Conservation (phyloP, 345 rosid species). For the Cardiospermum halicacabum region DNA sequence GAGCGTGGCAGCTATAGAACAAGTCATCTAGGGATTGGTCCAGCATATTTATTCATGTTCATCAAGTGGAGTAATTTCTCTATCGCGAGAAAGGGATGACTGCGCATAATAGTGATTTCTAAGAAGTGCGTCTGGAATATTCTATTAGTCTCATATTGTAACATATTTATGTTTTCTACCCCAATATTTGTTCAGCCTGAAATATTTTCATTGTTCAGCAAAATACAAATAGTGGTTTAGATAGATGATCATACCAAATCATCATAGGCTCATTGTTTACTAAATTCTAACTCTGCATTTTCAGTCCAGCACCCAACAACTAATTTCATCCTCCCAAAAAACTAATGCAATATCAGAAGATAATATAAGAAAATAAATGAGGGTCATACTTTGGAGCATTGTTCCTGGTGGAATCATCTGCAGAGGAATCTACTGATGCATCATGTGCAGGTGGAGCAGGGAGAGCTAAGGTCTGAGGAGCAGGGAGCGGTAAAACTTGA, state of each 20-base stretch:
- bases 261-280: background rate
- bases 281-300: background rate
- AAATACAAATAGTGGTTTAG: background rate
- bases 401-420: constrained; percentile 27
- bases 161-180: background rate
- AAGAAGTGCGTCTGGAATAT: background rate
- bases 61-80: background rate
- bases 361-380: background rate
- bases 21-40: background rate
- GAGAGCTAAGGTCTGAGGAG: constrained; percentile 15
- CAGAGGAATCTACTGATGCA: constrained; percentile 20
- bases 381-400: constrained; percentile 37
- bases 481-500: constrained; percentile 16
- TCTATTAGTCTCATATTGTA: background rate
- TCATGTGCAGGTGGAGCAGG: constrained; percentile 21
- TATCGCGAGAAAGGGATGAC: background rate
- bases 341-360: background rate
- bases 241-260: background rate
- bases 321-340: background rate
- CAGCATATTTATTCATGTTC: background rate
- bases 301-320: background rate
- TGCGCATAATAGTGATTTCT: too few species aligned
- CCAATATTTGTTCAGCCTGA: background rate
- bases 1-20: background rate
- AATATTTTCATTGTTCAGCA: background rate